Evolutionary conservation across 2,329 filamentous ascomycete species (phyloP), one percentile per base, ranked within the genome.

Genomic region (Pseudohalonectria lignicola): DNA sequence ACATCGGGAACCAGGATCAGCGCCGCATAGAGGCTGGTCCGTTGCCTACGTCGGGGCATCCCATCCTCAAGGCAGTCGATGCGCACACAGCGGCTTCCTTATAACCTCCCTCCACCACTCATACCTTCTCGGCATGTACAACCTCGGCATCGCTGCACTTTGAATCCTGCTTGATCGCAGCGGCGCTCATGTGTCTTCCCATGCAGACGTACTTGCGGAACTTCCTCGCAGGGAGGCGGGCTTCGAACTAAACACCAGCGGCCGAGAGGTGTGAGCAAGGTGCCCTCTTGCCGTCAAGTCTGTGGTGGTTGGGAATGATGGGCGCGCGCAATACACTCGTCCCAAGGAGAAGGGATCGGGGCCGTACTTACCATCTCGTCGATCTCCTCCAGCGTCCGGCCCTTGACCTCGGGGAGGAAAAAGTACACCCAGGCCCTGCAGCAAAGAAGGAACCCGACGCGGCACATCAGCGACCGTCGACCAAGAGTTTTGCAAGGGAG

Each of bases 361-460:
- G 13, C 5, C 2, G 12, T 2, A 40, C 52, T 41, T 50, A 66
- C 63, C 66, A 75, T 72, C 45, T 73, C 67, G 37, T 72, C 68
- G 41, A 72, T 71, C 44, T 74, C 67, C 49, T 69, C 69, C 4
- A 72, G 54, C 0, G 63, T 72, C 17, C 66, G 61, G 34, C 62
- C 67, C 51, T 72, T 71, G 36, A 69, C 67, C 48, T 74, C 70
- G 0, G 71, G 70, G 0, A 74, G 52, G 52, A 59, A 74, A 41
- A 70, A 60, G 46, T 59, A 71, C 20, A 69, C 58, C 57, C 57
- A 61, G 7, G 43, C 34, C 15, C 19, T 11, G 2, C 16, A 34
- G 21, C 18, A 20, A 16, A 26, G 5, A 9, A 23, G 20, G 16
- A 26, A 15, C 7, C n/a, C 8, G 12, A 15, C 26, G 5, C 1